phyloP scores from a whole-genome alignment of 2,329 filamentous ascomycete species.

The Fusarium armeniacum region DNA sequence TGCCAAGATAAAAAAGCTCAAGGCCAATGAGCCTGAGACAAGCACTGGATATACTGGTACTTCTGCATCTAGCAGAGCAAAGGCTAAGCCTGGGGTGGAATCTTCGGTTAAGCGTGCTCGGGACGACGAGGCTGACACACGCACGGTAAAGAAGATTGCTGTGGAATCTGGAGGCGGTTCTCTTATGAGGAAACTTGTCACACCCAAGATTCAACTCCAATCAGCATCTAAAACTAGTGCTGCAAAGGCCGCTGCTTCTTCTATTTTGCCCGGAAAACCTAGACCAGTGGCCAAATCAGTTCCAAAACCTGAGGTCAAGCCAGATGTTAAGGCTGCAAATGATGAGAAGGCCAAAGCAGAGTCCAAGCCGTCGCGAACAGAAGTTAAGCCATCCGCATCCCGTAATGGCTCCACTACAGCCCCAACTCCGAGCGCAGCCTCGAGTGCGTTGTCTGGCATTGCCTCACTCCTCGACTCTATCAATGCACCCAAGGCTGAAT shows the following conservation, averaged over 20 bases:
- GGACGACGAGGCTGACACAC: conserved; percentile 59
- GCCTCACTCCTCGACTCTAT: conserved; percentile 68
- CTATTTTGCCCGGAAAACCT: conserved; percentile 64
- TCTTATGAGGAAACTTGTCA: conserved; percentile 59
- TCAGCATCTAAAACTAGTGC: conserved; percentile 50
- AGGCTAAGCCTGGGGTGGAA: conserved; percentile 53
- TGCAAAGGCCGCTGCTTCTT: conserved; percentile 52
- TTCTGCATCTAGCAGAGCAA: conserved; percentile 57
- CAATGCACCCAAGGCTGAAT: conserved; percentile 59
- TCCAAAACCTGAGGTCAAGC: conserved; percentile 54
- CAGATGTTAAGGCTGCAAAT: conserved; percentile 47
- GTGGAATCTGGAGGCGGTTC: conserved; percentile 57
- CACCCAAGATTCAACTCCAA: conserved; percentile 53
- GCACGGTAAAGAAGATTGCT: conserved; percentile 60
- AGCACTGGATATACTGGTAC: conserved; percentile 58
- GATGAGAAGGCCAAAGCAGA: conserved; percentile 55
- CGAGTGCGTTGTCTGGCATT: conserved; percentile 63
- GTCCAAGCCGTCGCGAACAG: conserved; percentile 48
- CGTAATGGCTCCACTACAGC: conserved; percentile 51
- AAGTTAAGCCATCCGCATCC: conserved; percentile 50
- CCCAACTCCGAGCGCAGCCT: conserved; percentile 37
- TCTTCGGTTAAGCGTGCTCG: conserved; percentile 55
- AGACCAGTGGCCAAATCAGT: conserved; percentile 60
- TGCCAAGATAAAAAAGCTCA: conserved; percentile 61
- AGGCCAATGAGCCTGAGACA: conserved; percentile 53